Evolutionary conservation across 1,284 basidiomycete genomes (phyloP).

Genomic region (Cryptococcus amylolentus): DNA sequence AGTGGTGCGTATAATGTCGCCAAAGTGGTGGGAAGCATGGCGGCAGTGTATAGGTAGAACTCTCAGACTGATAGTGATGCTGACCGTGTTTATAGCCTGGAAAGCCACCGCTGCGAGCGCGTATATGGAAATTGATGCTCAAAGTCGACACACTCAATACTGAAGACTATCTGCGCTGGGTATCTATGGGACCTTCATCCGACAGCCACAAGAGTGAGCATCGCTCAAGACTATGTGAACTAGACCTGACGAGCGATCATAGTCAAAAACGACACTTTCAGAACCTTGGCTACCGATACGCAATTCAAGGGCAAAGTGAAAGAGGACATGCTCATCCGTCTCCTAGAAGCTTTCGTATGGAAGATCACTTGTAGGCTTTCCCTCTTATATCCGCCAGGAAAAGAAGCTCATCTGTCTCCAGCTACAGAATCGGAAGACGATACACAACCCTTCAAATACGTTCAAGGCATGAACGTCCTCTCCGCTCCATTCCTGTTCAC

Average conservation of each 20-base stretch:
- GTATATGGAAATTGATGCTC: constrained; percentile 87
- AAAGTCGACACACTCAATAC: constrained; percentile 71
- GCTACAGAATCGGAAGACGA: constrained; percentile 21
- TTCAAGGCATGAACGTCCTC: constrained; percentile 98
- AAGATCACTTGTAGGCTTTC: constrained; percentile 62
- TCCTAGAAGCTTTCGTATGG: constrained; percentile 97
- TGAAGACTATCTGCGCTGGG: constrained; percentile 73
- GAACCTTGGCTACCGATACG: constrained; percentile 89
- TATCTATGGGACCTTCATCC: constrained; percentile 75
- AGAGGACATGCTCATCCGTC: constrained; percentile 91
- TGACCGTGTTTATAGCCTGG: constrained; percentile 14
- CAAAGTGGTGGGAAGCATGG: not conserved
- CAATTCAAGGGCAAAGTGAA: constrained; percentile 92
- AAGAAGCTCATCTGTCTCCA: not conserved
- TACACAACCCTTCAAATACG: constrained; percentile 80
- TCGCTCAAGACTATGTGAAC: not conserved
- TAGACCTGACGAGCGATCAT: not conserved
- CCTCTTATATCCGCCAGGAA: not conserved
- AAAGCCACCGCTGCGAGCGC: constrained; percentile 39
- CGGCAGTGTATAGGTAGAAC: not conserved
- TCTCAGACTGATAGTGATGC: not conserved
- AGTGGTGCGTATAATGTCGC: constrained; percentile 20
- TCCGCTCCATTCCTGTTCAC: constrained; percentile 95
- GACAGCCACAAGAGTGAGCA: constrained; percentile 82
- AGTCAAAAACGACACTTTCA: constrained; percentile 58